Conservation (phyloP, 164 flowering plant genomes). For the Nelumbo lutea region DNA sequence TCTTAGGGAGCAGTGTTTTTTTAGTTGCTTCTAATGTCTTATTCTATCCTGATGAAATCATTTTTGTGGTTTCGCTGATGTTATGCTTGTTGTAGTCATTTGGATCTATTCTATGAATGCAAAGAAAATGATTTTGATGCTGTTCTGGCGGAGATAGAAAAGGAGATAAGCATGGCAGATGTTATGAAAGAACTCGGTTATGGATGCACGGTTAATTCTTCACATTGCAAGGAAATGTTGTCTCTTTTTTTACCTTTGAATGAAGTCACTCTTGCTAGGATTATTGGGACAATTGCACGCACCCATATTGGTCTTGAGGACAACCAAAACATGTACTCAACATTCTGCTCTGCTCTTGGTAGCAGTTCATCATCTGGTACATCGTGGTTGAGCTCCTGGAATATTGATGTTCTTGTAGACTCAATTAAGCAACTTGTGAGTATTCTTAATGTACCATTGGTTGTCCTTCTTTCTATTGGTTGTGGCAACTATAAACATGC, state of each 20-base stretch:
- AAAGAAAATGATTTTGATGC: constrained; percentile 66
- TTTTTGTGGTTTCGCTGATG: constrained; percentile 1
- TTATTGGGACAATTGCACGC: constrained; percentile 59
- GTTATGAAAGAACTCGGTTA: constrained; percentile 82
- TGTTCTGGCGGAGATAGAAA: constrained; percentile 82
- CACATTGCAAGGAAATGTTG: constrained; percentile 75
- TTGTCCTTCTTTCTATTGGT: background rate
- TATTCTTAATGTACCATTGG: constrained; percentile 1
- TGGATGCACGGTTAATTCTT: constrained; percentile 70
- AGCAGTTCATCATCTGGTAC: constrained; percentile 37
- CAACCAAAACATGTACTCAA: constrained; percentile 42
- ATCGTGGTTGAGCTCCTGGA: constrained; percentile 66
- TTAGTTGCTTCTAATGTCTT: background rate
- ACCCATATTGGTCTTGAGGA: constrained; percentile 71
- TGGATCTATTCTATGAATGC: constrained; percentile 48
- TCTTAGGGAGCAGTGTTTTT: background rate
- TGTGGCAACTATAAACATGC: background rate
- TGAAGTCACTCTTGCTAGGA: constrained; percentile 59
- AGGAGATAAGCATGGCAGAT: constrained; percentile 74
- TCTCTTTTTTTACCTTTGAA: constrained; percentile 69
- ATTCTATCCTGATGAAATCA: background rate
- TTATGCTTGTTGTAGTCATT: constrained; percentile 36
- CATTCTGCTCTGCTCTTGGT: constrained; percentile 67
- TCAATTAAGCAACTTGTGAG: constrained; percentile 86
- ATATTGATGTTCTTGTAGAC: constrained; percentile 65